A percentile compares a stretch with the other conserved stretches of the same genome.
Evolutionary conservation across 495 filamentous ascomycete genomes (phyloP).

Genomic region (Tuber umbilicatum): DNA sequence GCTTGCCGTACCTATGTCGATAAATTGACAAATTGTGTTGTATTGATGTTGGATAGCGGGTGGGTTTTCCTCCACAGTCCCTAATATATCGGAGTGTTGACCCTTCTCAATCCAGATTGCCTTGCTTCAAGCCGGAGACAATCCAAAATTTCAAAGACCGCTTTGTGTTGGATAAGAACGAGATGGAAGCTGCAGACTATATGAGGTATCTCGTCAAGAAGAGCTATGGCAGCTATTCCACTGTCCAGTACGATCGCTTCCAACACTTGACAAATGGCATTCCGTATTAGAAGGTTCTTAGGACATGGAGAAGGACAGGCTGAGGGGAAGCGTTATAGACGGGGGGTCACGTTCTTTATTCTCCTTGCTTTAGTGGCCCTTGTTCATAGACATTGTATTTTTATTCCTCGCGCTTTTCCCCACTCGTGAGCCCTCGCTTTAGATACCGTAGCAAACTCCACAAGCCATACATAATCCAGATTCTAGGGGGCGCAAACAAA

Average conservation of each 20-base stretch:
- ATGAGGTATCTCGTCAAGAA: slow-evolving; percentile 82
- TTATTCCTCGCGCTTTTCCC: background rate
- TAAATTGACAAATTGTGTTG: slow-evolving; percentile 79
- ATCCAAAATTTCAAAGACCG: slow-evolving; percentile 86
- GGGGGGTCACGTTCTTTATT: background rate
- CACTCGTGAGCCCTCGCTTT: too few relatives aligned
- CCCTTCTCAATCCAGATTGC: slow-evolving; percentile 47
- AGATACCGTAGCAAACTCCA: background rate
- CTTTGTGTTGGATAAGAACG: slow-evolving; percentile 87
- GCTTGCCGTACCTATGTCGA: slow-evolving; percentile 79
- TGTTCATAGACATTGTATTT: background rate
- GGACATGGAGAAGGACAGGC: background rate
- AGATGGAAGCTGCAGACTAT: slow-evolving; percentile 90
- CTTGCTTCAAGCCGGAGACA: slow-evolving; percentile 96
- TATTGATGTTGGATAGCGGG: slow-evolving; percentile 92
- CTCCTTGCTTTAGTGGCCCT: background rate
- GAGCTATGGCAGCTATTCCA: slow-evolving; percentile 80
- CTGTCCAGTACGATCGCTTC: slow-evolving; percentile 92
- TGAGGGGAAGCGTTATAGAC: background rate
- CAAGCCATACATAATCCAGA: background rate
- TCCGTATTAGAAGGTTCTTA: slow-evolving; percentile 56
- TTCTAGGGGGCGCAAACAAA: background rate
- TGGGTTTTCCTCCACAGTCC: slow-evolving; percentile 11
- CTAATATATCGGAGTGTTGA: slow-evolving; percentile 8
- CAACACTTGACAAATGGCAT: slow-evolving; percentile 97